Base-by-base conservation (phyloP, 495 filamentous ascomycete genomes). In the Tuber microsphaerosporum region DNA sequence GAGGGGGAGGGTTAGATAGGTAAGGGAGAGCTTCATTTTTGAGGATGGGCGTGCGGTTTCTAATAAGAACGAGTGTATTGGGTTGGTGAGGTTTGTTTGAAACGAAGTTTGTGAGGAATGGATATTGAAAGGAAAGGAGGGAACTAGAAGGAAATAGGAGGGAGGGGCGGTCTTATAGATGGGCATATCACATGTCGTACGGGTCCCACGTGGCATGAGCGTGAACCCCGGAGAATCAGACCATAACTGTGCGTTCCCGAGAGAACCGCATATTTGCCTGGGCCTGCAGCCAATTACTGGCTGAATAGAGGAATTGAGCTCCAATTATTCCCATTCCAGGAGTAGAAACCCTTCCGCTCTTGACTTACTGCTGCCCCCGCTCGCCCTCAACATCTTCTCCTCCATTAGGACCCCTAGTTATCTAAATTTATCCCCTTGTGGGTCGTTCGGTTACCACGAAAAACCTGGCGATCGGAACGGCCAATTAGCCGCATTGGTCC, bases 11-110 rank as follows among this genome's bases (percentile, higher is more conserved):
- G 76, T 44, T 46, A 77, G 31, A 34, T 34, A 74, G 17, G 56
- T 73, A 31, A 80, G 51, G 37, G 79, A 74, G 78, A 80, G 73
- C 75, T 80, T 73, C 79, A 81, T 81, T 44, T 79, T 75, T 19
- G 70, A 48, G 43, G 4, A 31, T 71, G 4, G 39, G 39, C 1
- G 37, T 26, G 44, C 39, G 34, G 42, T 37, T 6, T 44, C 12
- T 34, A 34, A 4, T 19, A 6, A 34, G 56, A 65, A 17, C 4
- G 56, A 65, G 26, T 17, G 56, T 34, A 34, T 34, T 17, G 26
- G 22, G 48, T 56, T 26, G 22, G 48, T 14, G 48, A 56, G 22
- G 48, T 22, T 48, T 22, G 19, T 9, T n/a, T 14, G n/a, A 31
- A n/a, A 34, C 12, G 5, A 19, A 34, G 56, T 19, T 3, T 1